A percentile compares a stretch with the other conserved stretches of the same genome.
phyloP scores from a whole-genome alignment of 2,329 filamentous ascomycete genomes.

The Fusarium sp. region DNA sequence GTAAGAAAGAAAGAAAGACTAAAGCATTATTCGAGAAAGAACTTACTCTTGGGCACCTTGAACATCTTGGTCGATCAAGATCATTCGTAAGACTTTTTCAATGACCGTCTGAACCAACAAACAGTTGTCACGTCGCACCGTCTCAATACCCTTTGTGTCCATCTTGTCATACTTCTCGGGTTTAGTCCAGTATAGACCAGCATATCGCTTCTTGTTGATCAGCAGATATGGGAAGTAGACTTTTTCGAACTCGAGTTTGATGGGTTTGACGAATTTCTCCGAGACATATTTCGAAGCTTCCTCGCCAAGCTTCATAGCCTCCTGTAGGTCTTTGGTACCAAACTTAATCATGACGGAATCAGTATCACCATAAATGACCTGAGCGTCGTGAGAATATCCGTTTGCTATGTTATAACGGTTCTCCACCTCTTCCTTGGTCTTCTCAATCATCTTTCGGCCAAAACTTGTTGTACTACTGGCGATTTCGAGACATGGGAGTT shows the following conservation, averaged over 20 bases:
- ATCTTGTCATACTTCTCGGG: conserved; percentile 98
- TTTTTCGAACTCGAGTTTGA: conserved; percentile 99
- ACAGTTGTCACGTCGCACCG: conserved; percentile 96
- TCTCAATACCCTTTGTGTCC: conserved; percentile 99
- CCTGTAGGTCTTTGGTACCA: conserved; percentile 83
- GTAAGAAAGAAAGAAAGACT: not conserved
- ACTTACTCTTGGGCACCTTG: conserved; percentile 92
- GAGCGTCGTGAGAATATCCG: conserved; percentile 91
- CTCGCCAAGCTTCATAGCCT: conserved; percentile 94
- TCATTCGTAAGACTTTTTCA: conserved; percentile 94
- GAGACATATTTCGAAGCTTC: conserved; percentile 92
- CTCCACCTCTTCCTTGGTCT: conserved; percentile 96
- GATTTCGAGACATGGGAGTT: conserved; percentile 92
- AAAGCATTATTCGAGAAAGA: not conserved
- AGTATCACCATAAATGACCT: conserved; percentile 98
- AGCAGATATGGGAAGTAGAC: conserved; percentile 97
- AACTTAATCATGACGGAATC: conserved; percentile 99
- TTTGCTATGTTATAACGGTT: conserved; percentile 89
- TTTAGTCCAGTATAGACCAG: conserved; percentile 96
- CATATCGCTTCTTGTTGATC: conserved; percentile 99
- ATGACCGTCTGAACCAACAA: conserved; percentile 95
- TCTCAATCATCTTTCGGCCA: conserved; percentile 98
- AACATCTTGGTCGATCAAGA: conserved; percentile 91
- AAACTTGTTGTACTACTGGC: conserved; percentile 97
- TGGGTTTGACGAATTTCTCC: conserved; percentile 91